Base-by-base conservation (phyloP, 2,329 filamentous ascomycete species). In the Lachnellula occidentalis region DNA sequence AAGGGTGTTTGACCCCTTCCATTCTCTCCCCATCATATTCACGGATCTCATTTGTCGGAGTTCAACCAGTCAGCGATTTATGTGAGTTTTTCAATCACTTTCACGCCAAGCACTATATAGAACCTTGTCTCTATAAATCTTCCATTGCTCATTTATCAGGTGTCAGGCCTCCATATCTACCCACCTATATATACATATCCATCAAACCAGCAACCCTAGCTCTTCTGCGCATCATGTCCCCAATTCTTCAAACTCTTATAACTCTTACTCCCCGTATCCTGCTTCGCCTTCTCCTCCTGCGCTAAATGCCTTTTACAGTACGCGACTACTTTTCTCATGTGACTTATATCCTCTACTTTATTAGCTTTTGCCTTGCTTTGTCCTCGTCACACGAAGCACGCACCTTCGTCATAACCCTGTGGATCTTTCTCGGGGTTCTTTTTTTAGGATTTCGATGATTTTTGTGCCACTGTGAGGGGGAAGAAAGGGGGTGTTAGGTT, bases 301-400 rank as follows among this genome's bases (percentile, higher is more conserved):
- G 83, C 83, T 0, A 88, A 70, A 70, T 87, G 83, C 4, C 83
- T 74, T 66, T 87, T 87, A 66, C 80, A 84, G 58, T 86, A 86
- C 0, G 82, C 74, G 0, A 85, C 82, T 0, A 86, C 83, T 59
- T 76, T 78, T 48, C 82, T 74, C 81, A 85, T 85, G 58, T 85
- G 83, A 47, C 75, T 69, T 19, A 86, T 69, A 51, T 81, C 77
- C 1, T 76, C 72, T 62, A 21, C 31, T 14, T 22, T 7, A 11
- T 22, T 21, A 17, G 17, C 41, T 14, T 7, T 27, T 27, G 31
- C 27, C 27, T 8, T 27, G 12, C 21, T 48, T 14, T n/a, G n/a
- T n/a, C n/a, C n/a, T n/a, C n/a, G n/a, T n/a, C n/a, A n/a, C n/a
- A n/a, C n/a, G n/a, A n/a, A 43, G 34, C 27, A 17, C 34, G 14